phyloP scores from a whole-genome alignment of 371 early-diverging fungal genomes.

The Coemansia sp. region DNA sequence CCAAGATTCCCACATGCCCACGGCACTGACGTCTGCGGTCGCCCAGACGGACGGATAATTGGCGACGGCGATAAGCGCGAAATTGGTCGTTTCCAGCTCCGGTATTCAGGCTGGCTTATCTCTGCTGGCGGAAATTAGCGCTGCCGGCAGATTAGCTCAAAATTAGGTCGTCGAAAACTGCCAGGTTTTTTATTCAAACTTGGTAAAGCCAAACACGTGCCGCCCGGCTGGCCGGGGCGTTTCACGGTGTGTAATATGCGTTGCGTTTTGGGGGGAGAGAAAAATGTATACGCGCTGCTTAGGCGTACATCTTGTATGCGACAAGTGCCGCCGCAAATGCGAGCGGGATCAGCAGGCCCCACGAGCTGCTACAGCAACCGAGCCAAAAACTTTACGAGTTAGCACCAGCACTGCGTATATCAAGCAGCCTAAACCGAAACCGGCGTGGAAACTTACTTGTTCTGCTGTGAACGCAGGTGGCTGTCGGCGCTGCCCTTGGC shows the following conservation, averaged over 20 bases:
- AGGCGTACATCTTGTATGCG: constrained; percentile 48
- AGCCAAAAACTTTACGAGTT: background rate
- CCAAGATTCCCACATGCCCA: too few species aligned
- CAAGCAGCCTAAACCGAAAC: background rate
- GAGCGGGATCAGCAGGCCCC: constrained; percentile 42
- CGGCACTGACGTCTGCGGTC: too few species aligned
- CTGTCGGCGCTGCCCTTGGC: constrained; percentile 10
- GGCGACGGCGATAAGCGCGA: too few species aligned
- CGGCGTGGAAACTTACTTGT: constrained; percentile 27
- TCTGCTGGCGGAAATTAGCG: background rate
- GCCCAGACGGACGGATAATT: too few species aligned
- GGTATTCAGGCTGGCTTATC: background rate
- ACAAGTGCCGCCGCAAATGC: constrained; percentile 37
- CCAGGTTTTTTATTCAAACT: too few species aligned
- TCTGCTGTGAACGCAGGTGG: constrained; percentile 37
- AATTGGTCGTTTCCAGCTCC: background rate
- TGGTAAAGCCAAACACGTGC: too few species aligned
- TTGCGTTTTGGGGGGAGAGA: too few species aligned
- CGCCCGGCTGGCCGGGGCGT: too few species aligned
- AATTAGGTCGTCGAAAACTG: background rate
- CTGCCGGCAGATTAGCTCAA: background rate
- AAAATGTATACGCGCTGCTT: background rate
- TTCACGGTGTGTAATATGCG: too few species aligned
- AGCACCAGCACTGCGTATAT: background rate
- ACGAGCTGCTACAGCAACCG: constrained; percentile 25